Percentiles rank a stretch among this genome's conserved stretches.
Evolutionary conservation across 2,329 filamentous ascomycete genomes (phyloP).

Genomic region (Colletotrichum chlorophyti): DNA sequence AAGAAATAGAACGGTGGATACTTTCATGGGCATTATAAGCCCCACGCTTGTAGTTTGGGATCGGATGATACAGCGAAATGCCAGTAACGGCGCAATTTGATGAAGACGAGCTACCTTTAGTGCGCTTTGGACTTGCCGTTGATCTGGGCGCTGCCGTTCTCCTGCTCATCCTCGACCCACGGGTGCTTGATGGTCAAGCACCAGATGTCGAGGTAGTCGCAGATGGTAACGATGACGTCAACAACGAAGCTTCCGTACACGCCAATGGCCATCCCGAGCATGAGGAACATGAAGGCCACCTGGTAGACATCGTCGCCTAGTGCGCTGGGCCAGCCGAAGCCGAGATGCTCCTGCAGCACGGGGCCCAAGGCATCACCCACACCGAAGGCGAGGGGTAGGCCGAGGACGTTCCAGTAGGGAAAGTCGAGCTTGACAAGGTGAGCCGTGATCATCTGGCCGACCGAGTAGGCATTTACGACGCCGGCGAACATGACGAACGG

Average conservation of each 20-base stretch:
- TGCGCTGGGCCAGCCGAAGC: constrained; percentile 78
- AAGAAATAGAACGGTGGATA: no score
- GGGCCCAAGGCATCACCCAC: constrained; percentile 84
- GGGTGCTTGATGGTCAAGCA: constrained; percentile 96
- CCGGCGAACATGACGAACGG: constrained; percentile 91
- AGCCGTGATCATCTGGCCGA: constrained; percentile 94
- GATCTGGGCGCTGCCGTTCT: constrained; percentile 37
- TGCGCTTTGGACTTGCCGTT: constrained; percentile 51
- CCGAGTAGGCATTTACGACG: constrained; percentile 91
- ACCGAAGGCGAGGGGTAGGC: constrained; percentile 77
- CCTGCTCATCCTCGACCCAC: constrained; percentile 51
- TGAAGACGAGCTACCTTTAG: constrained; percentile 25
- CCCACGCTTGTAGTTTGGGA: no score
- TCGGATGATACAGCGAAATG: no score
- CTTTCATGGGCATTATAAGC: no score
- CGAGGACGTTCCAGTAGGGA: constrained; percentile 88
- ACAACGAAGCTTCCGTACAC: constrained; percentile 98
- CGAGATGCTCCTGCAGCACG: constrained; percentile 60
- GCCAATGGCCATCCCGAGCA: constrained; percentile 82
- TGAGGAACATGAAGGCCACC: constrained; percentile 88
- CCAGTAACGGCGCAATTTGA: no score
- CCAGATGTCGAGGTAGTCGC: constrained; percentile 98
- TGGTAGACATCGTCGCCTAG: constrained; percentile 83
- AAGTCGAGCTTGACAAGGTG: constrained; percentile 89
- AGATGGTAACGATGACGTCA: constrained; percentile 96